phyloP scores from a whole-genome alignment of 2,329 filamentous ascomycete genomes.

The Hypocreales sp. region DNA sequence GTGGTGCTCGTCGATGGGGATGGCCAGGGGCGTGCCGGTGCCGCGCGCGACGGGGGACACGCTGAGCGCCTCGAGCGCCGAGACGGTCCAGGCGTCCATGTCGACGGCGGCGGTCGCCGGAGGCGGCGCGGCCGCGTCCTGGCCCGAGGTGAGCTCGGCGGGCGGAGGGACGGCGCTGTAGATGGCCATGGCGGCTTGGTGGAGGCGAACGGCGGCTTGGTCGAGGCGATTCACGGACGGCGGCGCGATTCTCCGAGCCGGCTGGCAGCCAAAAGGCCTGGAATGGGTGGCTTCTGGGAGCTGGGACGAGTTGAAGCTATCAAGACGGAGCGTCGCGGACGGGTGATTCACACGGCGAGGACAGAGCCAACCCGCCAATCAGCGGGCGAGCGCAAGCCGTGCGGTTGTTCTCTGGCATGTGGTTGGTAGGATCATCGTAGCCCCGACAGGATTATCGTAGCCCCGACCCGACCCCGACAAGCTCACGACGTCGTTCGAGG shows the following conservation, averaged over 20 bases:
- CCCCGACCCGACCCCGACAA: too few species aligned
- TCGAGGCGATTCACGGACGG: too few species aligned
- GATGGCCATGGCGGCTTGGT: constrained; percentile 27
- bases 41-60: constrained; percentile 41
- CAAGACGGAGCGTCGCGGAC: not conserved
- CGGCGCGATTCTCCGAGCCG: too few species aligned
- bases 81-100: constrained; percentile 53
- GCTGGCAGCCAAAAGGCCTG: too few species aligned
- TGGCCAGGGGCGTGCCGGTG: constrained; percentile 49
- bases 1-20: constrained; percentile 52
- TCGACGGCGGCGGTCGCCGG: constrained; percentile 25
- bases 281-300: not conserved
- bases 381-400: constrained; percentile 14
- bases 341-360: too few species aligned
- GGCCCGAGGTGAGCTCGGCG: constrained; percentile 13
- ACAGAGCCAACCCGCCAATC: constrained; percentile 17
- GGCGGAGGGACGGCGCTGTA: constrained; percentile 35
- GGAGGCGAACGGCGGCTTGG: too few species aligned
- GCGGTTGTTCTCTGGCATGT: too few species aligned
- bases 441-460: too few species aligned
- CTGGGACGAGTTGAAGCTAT: constrained; percentile 2
- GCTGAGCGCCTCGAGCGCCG: constrained; percentile 37
- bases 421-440: too few species aligned
- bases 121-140: constrained; percentile 6
- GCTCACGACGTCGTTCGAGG: too few species aligned